Conservation (phyloP, 306 rosid genomes). For the Cotoneaster glaucophyllus region DNA sequence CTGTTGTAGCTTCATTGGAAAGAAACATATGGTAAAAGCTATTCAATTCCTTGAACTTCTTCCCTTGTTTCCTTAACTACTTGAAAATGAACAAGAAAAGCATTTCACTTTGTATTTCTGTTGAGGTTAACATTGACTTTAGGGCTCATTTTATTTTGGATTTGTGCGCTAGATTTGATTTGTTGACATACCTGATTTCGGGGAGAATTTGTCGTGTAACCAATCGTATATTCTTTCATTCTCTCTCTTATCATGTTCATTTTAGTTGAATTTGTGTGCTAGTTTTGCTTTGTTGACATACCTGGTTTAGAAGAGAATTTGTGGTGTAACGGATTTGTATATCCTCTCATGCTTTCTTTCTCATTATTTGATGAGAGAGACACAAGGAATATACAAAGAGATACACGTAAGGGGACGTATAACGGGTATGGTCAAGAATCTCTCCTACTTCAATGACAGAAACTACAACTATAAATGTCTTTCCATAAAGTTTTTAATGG, state of each 20-base stretch:
- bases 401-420: no score
- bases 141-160: not conserved
- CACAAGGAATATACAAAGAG: no score
- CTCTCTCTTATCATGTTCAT: no score
- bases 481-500: not conserved
- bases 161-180: not conserved
- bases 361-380: no score
- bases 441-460: not conserved
- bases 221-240: no score
- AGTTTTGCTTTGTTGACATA: no score
- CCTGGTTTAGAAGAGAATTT: no score
- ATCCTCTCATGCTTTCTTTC: no score
- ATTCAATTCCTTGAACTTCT: not conserved
- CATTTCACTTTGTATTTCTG: not conserved
- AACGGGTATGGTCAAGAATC: no score
- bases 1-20: not conserved
- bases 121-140: not conserved
- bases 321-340: no score
- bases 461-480: no score
- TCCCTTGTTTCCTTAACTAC: not conserved
- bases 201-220: not conserved
- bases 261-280: no score
- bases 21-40: constrained; percentile 1
- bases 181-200: not conserved
- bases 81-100: not conserved